A percentile compares a stretch with the other conserved stretches of the same genome.
These are phyloP conservation scores for Penicillium tannophilum DNA, from an alignment of 495 filamentous ascomycete species.

Conservation along the genomic window DNA sequence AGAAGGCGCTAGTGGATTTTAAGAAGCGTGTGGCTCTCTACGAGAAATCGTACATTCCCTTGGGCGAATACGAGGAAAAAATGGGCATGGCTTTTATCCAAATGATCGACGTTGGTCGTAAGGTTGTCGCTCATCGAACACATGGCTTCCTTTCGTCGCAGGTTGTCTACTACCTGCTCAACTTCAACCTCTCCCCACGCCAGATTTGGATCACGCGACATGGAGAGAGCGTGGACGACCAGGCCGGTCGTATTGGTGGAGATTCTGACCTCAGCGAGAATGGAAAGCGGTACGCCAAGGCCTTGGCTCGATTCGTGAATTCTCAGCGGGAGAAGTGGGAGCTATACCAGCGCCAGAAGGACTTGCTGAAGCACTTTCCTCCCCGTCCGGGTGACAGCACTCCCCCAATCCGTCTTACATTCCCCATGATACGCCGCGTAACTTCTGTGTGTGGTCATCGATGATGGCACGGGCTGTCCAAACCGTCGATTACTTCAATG, in stretches of 20 bases:
- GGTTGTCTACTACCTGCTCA: conserved; percentile 88
- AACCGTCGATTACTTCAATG: conserved; percentile 84
- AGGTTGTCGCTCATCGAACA: conserved; percentile 86
- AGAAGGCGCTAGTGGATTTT: conserved; percentile 82
- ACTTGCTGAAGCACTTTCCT: conserved; percentile 71
- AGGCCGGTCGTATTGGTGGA: conserved; percentile 77
- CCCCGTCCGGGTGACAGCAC: conserved; percentile 86
- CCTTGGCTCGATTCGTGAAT: conserved; percentile 75
- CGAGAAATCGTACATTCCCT: conserved; percentile 85
- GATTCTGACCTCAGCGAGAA: conserved; percentile 78
- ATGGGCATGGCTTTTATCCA: conserved; percentile 88
- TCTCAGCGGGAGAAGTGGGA: conserved; percentile 76
- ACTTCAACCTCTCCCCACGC: conserved; percentile 91
- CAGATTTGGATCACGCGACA: conserved; percentile 99
- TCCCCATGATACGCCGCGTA: conserved; percentile 63
- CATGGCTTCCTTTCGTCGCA: conserved; percentile 88
- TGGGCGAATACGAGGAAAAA: conserved; percentile 89
- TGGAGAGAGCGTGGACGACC: conserved; percentile 82
- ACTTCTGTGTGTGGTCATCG: conserved; percentile 97
- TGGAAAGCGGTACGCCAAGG: conserved; percentile 70
- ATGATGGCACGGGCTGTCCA: conserved; percentile 89
- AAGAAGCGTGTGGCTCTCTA: conserved; percentile 92
- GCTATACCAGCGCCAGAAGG: conserved; percentile 71
- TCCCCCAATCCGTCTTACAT: conserved; percentile 88
- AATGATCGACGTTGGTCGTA: conserved; percentile 97